Conservation (phyloP, 2,329 filamentous ascomycete species). For the Paraconiothyrium sp. region DNA sequence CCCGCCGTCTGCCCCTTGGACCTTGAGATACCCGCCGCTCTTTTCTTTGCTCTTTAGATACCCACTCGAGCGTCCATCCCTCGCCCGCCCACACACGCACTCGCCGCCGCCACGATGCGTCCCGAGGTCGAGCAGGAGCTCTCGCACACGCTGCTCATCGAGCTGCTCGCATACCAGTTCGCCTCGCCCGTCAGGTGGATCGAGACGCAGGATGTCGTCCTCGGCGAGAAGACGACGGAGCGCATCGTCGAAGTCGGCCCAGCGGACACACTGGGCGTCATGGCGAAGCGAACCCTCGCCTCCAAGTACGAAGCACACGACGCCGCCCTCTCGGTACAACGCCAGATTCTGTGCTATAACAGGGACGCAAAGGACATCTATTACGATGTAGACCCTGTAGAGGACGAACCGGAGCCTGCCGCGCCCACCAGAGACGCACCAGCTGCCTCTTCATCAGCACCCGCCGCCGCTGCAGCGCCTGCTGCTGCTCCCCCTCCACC, state of each 20-base stretch:
- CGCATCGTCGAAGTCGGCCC: constrained; percentile 97
- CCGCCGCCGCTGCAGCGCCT: constrained; percentile 61
- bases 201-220: constrained; percentile 99
- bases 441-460: constrained; percentile 54
- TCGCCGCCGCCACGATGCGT: constrained; percentile 72
- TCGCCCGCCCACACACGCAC: constrained; percentile 21
- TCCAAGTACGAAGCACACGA: constrained; percentile 99
- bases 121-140: constrained; percentile 99
- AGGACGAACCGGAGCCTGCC: constrained; percentile 73
- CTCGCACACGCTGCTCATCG: constrained; percentile 95
- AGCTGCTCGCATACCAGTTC: constrained; percentile 99
- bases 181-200: constrained; percentile 99
- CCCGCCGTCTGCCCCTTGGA: constrained; percentile 11
- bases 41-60: constrained; percentile 21
- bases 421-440: constrained; percentile 55
- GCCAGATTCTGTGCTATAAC: constrained; percentile 99
- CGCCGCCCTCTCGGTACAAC: constrained; percentile 92
- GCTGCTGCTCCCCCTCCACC: constrained; percentile 66
- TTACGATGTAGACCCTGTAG: constrained; percentile 95
- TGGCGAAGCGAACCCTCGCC: constrained; percentile 94
- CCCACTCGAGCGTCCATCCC: constrained; percentile 23
- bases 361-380: constrained; percentile 99
- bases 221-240: constrained; percentile 94
- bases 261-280: constrained; percentile 94
- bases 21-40: constrained; percentile 19